Evolutionary conservation across 83 land plant genomes (phyloP), one percentile per base, ranked within the genome.

Genomic region (Picea abies): DNA sequence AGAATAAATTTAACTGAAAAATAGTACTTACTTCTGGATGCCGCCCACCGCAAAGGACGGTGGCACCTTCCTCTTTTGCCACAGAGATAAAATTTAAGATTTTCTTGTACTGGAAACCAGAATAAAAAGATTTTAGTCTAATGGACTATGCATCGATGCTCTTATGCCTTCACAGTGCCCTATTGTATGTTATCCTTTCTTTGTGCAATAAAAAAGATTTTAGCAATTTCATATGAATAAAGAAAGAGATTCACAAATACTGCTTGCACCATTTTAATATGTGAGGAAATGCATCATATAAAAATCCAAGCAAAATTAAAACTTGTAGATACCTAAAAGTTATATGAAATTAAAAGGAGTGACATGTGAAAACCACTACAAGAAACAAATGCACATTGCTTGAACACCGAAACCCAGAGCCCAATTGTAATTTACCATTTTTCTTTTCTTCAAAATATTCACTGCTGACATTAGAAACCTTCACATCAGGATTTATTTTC

Each of bases 41-140:
- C 35, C 75, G 75, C 32, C 99, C 99, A 60, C 99, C 99, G 86
- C 88, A 94, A n/a, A 94, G 81, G 60, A 98, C 82, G 52, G 93
- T 96, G 73, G 99, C 99, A 83, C 99, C 99, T 87, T 98, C 97
- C 71, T 86, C 88, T 81, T 93, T 89, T 20, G 99, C 99, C 22
- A 80, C 87, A 80, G 94, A 82, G 68, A 98, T 90, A 84, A 94
- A 91, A 78, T 92, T 88, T 68, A 90, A 63, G 76, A 98, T 86
- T 85, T 98, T 98, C 84, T 93, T 93, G 85, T 94, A 94, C 99
- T 98, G 95, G 66, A 84, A 37, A 44, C 22, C 19, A 39, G 4
- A 44, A 72, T 44, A 20, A 73, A 52, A 73, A 8, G 10, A 73
- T n/a, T 10, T 52, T 7, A 73, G 15, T 9, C 11, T 39, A 73